These are phyloP conservation scores for Triticum timopheevii DNA, from an alignment of 176 grass and related monocot species.

Conservation along the genomic window DNA sequence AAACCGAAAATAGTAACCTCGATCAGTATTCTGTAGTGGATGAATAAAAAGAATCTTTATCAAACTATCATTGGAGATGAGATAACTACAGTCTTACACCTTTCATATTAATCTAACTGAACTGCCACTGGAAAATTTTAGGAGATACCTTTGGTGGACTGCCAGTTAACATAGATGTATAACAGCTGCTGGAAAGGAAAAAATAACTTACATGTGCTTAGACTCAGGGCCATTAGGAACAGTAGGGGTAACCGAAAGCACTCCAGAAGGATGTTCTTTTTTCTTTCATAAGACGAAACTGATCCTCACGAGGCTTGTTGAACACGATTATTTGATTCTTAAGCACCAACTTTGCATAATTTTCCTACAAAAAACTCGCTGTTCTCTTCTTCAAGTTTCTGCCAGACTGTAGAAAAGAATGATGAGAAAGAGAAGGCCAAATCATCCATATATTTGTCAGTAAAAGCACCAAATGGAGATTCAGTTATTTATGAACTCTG, in stretches of 20 bases:
- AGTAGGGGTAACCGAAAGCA: conserved; percentile 43
- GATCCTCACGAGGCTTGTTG: conserved; percentile 62
- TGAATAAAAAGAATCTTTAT: not conserved
- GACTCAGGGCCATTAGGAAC: conserved; percentile 68
- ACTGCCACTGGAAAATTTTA: not conserved
- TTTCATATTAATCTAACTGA: not conserved
- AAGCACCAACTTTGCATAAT: conserved; percentile 88
- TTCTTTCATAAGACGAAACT: too few relatives aligned
- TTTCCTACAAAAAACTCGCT: conserved; percentile 82
- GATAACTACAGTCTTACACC: not conserved
- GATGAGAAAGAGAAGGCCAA: not conserved
- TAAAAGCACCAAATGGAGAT: not conserved
- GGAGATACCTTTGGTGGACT: conserved; percentile 5
- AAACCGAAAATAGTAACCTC: not conserved
- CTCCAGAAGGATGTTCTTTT: too few relatives aligned
- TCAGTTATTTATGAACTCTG: not conserved
- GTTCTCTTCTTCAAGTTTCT: conserved; percentile 96
- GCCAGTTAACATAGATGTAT: not conserved
- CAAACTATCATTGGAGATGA: not conserved
- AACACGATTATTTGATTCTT: conserved; percentile 85
- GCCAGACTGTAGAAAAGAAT: conserved; percentile 49
- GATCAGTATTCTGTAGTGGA: not conserved
- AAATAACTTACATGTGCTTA: conserved; percentile 53
- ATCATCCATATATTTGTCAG: not conserved
- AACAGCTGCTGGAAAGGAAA: too few relatives aligned